Percentiles rank a stretch among this genome's conserved stretches.
phyloP scores from a whole-genome alignment of 2,329 filamentous ascomycete genomes.

The Fusarium agapanthi region DNA sequence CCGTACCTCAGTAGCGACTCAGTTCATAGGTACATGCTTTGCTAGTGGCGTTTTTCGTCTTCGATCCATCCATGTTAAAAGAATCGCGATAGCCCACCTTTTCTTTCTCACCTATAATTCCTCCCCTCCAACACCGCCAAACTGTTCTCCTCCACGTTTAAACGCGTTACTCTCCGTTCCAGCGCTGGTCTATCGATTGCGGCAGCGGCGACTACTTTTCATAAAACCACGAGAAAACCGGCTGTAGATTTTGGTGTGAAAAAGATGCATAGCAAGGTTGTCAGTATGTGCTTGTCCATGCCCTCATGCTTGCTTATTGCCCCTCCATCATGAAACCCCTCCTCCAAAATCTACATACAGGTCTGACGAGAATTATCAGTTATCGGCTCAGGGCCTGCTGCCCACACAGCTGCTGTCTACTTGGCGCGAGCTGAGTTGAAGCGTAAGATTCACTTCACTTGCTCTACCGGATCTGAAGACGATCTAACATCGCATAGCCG shows the following conservation, averaged over 20 bases:
- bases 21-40: not conserved
- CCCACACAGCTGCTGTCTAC: constrained; percentile 97
- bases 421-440: constrained; percentile 93
- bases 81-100: constrained; percentile 30
- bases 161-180: constrained; percentile 77
- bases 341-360: not conserved
- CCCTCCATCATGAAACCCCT: constrained; percentile 17
- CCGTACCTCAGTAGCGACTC: not conserved
- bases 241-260: constrained; percentile 50
- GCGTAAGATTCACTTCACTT: constrained; percentile 58
- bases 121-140: constrained; percentile 65
- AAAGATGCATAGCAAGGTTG: constrained; percentile 92
- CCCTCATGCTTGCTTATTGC: not conserved
- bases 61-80: constrained; percentile 2
- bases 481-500: constrained; percentile 59
- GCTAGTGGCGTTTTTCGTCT: constrained; percentile 13
- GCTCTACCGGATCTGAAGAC: not conserved
- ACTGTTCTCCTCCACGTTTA: constrained; percentile 88
- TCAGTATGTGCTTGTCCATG: constrained; percentile 69
- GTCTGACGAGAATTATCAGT: constrained; percentile 53
- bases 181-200: constrained; percentile 79
- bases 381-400: constrained; percentile 94
- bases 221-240: constrained; percentile 55
- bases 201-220: constrained; percentile 70
- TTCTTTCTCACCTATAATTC: not conserved